A percentile compares a stretch with the other conserved stretches of the same genome.
phyloP scores from a whole-genome alignment of 768 basidiomycete species.

The Amanita molliuscula region DNA sequence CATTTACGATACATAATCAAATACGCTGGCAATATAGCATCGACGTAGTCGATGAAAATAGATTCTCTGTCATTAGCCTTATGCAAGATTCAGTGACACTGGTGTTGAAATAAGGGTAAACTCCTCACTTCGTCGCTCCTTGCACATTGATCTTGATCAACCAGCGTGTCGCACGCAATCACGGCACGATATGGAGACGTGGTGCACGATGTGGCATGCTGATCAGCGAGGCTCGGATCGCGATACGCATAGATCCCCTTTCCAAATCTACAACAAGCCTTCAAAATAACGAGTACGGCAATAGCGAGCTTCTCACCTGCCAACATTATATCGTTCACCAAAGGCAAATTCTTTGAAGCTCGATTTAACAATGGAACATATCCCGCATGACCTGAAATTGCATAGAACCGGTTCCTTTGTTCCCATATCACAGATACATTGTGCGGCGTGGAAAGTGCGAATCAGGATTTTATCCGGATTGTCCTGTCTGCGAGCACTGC shows the following conservation, averaged over 20 bases:
- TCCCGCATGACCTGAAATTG: slow-evolving; percentile 52
- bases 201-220: slow-evolving; percentile 54
- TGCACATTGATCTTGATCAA: slow-evolving; percentile 24
- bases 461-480: slow-evolving; percentile 33
- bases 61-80: slow-evolving; percentile 38
- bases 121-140: slow-evolving; percentile 17
- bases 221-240: slow-evolving; percentile 49
- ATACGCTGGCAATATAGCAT: slow-evolving; percentile 49
- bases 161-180: slow-evolving; percentile 46
- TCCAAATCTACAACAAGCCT: slow-evolving; percentile 33
- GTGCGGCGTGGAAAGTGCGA: slow-evolving; percentile 51
- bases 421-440: slow-evolving; percentile 63
- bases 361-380: slow-evolving; percentile 49
- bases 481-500: slow-evolving; percentile 18
- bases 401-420: slow-evolving; percentile 40
- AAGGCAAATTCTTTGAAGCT: slow-evolving; percentile 50
- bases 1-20: slow-evolving; percentile 47
- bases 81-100: background rate
- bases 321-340: slow-evolving; percentile 37
- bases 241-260: slow-evolving; percentile 54
- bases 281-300: background rate
- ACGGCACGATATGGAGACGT: slow-evolving; percentile 58
- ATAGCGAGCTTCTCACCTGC: slow-evolving; percentile 31
- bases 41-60: slow-evolving; percentile 41
- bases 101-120: background rate